Conservation (phyloP, 306 rosid genomes). For the Dryas octopetala region DNA sequence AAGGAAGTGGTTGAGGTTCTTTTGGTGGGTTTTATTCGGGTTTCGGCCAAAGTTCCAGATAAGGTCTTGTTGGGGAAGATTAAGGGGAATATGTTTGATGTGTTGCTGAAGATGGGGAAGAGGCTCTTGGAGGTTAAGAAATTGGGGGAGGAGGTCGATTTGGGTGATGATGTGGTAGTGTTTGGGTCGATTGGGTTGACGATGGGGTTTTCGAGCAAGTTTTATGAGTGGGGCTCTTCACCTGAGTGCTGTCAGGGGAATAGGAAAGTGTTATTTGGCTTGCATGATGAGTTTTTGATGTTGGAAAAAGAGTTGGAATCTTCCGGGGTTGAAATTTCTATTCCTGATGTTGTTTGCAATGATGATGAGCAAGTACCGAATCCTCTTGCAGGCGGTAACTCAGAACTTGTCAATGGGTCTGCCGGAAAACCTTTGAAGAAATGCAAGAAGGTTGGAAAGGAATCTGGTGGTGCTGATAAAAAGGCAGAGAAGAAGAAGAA, state of each 20-base stretch:
- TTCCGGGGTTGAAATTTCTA: conserved; percentile 48
- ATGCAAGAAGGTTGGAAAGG: conserved; percentile 39
- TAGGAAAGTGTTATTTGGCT: conserved; percentile 62
- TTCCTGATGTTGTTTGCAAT: conserved; percentile 44
- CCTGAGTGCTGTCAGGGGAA: conserved; percentile 77
- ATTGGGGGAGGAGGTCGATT: conserved; percentile 49
- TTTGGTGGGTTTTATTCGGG: conserved; percentile 50
- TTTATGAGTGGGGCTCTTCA: conserved; percentile 76
- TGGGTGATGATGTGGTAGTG: conserved; percentile 36
- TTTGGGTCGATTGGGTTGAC: conserved; percentile 54
- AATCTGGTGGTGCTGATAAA: conserved; percentile 6
- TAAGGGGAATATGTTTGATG: conserved; percentile 60
- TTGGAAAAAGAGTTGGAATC: conserved; percentile 65
- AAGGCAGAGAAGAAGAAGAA: conserved; percentile 33
- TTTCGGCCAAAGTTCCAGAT: conserved; percentile 52
- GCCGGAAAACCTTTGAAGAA: conserved; percentile 45
- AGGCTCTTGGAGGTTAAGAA: conserved; percentile 59
- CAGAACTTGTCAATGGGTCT: conserved; percentile 12
- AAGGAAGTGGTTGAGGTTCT: conserved; percentile 43
- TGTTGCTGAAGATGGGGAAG: conserved; percentile 54
- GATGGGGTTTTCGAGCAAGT: conserved; percentile 55
- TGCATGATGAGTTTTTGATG: conserved; percentile 70
- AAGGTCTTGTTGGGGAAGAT: conserved; percentile 71
- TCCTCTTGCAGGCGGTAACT: conserved; percentile 38
- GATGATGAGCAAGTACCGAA: conserved; percentile 57